Base-by-base conservation (phyloP, 2,329 filamentous ascomycete species). In the Celoporthe dispersa region DNA sequence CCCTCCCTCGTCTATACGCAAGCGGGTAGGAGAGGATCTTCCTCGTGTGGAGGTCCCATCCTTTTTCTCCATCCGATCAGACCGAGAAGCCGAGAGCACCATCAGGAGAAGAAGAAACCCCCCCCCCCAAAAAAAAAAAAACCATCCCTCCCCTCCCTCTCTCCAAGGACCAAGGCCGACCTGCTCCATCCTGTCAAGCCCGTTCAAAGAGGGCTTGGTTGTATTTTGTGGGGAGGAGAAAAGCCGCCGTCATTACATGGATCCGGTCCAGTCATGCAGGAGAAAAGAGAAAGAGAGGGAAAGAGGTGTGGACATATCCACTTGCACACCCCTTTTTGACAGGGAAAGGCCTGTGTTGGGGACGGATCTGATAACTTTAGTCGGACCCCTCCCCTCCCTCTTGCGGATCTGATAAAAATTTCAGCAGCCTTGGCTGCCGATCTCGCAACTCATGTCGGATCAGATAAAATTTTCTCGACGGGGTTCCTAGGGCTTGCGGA, bases 341-440 rank as follows among this genome's bases (percentile, higher is more conserved):
- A 64, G 62, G 59, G 72, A 68, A 73, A 9, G 68, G 70, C 68
- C 65, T 70, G 72, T 70, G 72, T 51, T 53, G 67, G 35, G 37
- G 55, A 48, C 76, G 76, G 77, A 79, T 79, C 77, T 74, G 77
- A 79, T 79, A 79, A 78, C 77, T 76, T 75, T 77, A 76, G 64
- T 73, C 59, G 72, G 44, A 71, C 75, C 73, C 67, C 70, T 69
- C 22, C 31, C 63, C 73, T 66, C 71, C 68, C 67, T 16, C 37
- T 61, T 65, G 64, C 55, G 39, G 64, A 70, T 72, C 70, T 68
- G 68, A 70, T 70, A 71, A 71, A 71, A 70, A 70, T 53, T 48
- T 67, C 33, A 25, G 37, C 68, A 44, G 22, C 3, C 35, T 64
- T 55, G 14, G 62, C 22, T 61, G 69, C 70, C 70, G 70, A 71